phyloP scores from a whole-genome alignment of 345 rosid genomes.

The Lumnitzera racemosa region DNA sequence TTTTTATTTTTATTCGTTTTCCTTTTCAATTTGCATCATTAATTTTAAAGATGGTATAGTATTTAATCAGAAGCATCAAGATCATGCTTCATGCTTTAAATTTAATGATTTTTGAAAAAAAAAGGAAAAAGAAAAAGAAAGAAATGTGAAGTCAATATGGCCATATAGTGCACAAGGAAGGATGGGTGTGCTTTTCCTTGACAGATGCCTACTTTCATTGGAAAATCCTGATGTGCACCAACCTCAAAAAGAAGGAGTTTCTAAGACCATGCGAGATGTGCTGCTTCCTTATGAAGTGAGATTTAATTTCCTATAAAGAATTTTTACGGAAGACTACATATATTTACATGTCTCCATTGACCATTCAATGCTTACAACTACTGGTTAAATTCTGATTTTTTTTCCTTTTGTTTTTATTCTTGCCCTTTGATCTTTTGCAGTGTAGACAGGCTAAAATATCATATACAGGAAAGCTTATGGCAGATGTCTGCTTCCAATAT shows the following conservation, averaged over 20 bases:
- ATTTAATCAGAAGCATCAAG: too few species aligned
- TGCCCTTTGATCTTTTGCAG: constrained; percentile 23
- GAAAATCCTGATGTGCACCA: constrained; percentile 43
- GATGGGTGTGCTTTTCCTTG: constrained; percentile 29
- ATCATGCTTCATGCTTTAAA: too few species aligned
- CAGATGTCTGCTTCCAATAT: constrained; percentile 52
- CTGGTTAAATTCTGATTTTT: background rate
- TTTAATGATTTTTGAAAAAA: too few species aligned
- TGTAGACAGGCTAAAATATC: constrained; percentile 86
- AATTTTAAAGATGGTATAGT: too few species aligned
- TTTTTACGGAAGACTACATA: too few species aligned
- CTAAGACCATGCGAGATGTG: constrained; percentile 23
- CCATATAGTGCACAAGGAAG: too few species aligned
- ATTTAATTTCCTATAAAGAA: background rate
- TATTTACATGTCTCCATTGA: background rate
- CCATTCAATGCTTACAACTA: constrained; percentile 4
- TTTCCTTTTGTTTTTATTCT: background rate
- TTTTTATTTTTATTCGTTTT: background rate
- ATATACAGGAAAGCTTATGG: constrained; percentile 58
- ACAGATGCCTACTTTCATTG: constrained; percentile 49
- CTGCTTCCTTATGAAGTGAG: constrained; percentile 73
- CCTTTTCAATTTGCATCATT: too few species aligned
- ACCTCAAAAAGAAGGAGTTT: constrained; percentile 55
- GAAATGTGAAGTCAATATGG: too few species aligned
- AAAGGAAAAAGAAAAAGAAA: too few species aligned